Base-by-base conservation (phyloP, 345 rosid species). In the Xanthoceras sorbifolium region DNA sequence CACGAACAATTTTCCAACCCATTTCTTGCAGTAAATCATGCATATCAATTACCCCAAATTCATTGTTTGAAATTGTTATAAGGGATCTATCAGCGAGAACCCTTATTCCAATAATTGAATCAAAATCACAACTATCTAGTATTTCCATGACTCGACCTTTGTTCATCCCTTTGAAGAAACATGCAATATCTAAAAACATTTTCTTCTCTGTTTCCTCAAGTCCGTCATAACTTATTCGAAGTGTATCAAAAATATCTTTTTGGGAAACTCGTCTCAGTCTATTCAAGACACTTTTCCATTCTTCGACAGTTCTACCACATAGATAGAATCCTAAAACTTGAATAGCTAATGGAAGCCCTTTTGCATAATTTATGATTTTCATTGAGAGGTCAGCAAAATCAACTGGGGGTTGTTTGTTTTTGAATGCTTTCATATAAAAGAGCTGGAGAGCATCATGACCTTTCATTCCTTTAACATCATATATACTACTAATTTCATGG, bases 281-380 rank as follows among this genome's bases (percentile, higher is more conserved):
- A 0, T 9, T 17, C 28, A 72, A 50, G 6, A 15, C 63, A 0
- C 38, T 67, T 42, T 36, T 2, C 83, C 85, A 83, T 17, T 36
- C 20, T 1, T 8, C 23, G 6, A 23, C 0, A 1, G 31, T 0
- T 38, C 48, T 70, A 7, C 44, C 63, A 2, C 38, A 29, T 1
- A 83, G 57, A 6, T 6, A 64, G 0, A 76, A 76, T 2, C 81
- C 83, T n/a, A 73, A 10, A 7, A 69, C 73, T 31, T 69, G 11
- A 3, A 83, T 42, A 4, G 79, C 76, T 9, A 79, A 73, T 11
- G 86, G 79, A 72, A 72, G 62, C 14, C 70, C 64, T 18, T 77
- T 25, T 6, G 48, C 15, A 7, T n/a, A 6, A 1, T 5, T 12
- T 18, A 79, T 14, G 14, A 80, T 26, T 0, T 48, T 42, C 4